Evolutionary conservation across 1,139 yeast species (phyloP).

Genomic region (Nakaseomyces sp.): DNA sequence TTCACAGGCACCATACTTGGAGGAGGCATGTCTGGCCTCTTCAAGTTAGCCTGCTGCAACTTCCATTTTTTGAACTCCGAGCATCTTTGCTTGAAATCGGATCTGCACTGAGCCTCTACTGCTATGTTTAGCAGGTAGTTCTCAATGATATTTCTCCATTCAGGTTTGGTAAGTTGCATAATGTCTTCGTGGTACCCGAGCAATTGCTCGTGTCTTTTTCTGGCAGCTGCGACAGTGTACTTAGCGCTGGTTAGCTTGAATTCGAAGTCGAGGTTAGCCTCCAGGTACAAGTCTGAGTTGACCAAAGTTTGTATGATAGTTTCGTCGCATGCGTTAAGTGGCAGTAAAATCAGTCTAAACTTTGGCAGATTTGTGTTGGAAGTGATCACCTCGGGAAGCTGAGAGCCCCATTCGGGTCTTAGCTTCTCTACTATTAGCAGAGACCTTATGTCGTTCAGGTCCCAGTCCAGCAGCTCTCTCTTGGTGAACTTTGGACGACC

Average conservation of each 20-base stretch:
- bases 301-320: constrained; percentile 42
- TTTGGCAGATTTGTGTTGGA: constrained; percentile 20
- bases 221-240: constrained; percentile 50
- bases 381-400: constrained; percentile 38
- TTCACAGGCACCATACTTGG: constrained; percentile 24
- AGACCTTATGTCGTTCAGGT: constrained; percentile 54
- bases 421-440: constrained; percentile 43
- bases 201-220: constrained; percentile 38
- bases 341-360: constrained; percentile 39
- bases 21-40: constrained; percentile 30
- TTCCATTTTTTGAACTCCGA: constrained; percentile 37
- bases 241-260: constrained; percentile 50
- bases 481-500: constrained; percentile 56
- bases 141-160: constrained; percentile 63
- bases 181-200: constrained; percentile 21
- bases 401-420: constrained; percentile 45
- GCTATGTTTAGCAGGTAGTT: constrained; percentile 54
- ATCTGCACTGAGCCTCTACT: constrained; percentile 60
- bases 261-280: constrained; percentile 43
- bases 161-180: constrained; percentile 38
- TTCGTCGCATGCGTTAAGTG: constrained; percentile 42
- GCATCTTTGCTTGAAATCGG: constrained; percentile 46
- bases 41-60: constrained; percentile 19
- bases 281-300: constrained; percentile 49
- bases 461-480: constrained; percentile 56